Evolutionary conservation across 2,329 filamentous ascomycete species (phyloP), one percentile per base, ranked within the genome.

Genomic region (Ophiocordyceps camponoti-leonardi): DNA sequence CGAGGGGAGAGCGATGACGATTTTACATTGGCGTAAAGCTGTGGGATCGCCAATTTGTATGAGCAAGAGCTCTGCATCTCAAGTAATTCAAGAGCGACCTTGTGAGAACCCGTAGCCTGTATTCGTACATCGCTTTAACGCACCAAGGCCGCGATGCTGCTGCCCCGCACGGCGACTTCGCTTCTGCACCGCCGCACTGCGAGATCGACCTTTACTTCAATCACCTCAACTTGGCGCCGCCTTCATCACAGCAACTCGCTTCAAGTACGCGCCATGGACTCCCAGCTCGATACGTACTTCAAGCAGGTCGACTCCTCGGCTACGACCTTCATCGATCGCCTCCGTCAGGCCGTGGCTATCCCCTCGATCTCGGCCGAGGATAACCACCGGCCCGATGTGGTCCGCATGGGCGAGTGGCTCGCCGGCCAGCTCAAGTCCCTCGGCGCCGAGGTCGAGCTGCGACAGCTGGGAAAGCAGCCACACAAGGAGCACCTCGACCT

Each of bases 401-500:
- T 98, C 58, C 86, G 82, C 70, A 98, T 98, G 92, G 92, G 86
- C 56, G 74, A 94, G 57, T 98, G 82, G 63, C 82, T 98, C 51
- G 86, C 81, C 51, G 69, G 73, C 45, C 85, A 96, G 69, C 79
- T 98, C 54, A 81, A 81, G 65, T 68, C 71, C 19, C 77, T 98
- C 23, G 92, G 92, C 49, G 92, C 88, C 52, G 74, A 82, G 52
- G 88, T 95, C 52, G 81, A 96, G 68, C 77, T 90, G 57, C 81
- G 90, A 46, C 77, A 80, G 26, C 76, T 96, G 13, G 92, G 92
- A 60, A 87, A 88, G 67, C 90, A 98, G 68, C 88, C 86, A 47
- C 83, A 85, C 60, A 86, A 86, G 61, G 86, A 94, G 59, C 73
- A 88, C 55, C 80, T 98, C 54, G 81, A 94, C 47, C 81, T 98